Base-by-base conservation (phyloP, 2,329 filamentous ascomycete genomes). In the Nannizzia gypsea region DNA sequence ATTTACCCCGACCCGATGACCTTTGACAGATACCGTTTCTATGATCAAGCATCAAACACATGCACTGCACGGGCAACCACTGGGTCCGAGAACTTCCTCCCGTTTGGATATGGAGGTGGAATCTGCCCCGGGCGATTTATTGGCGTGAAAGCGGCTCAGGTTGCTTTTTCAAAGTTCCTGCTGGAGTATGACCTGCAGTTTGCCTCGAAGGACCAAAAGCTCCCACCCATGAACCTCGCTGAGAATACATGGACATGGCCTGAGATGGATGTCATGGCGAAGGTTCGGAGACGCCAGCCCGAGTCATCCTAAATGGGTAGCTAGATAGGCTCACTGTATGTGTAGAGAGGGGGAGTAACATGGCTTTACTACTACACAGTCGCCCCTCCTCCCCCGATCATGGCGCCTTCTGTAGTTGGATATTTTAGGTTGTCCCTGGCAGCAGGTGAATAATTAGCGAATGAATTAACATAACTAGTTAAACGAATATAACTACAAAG, bases 81-180 rank as follows among this genome's bases (percentile, higher is more conserved):
- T 13, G n/a, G 38, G n/a, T 44, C 56, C 8, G 36, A 58, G n/a
- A 44, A 36, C 8, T 58, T 44, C n/a, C 56, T 58, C 8, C n/a
- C 56, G 8, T 58, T 58, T 34, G 42, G 56, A 17, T 42, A 46
- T 31, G 56, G 56, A 20, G 20, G 3, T 11, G 17, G 8, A n/a
- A 6, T 58, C 6, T 58, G 56, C 20, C 56, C 56, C n/a, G 56
- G 56, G n/a, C 20, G 56, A 9, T 56, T 56, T 3, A 36, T 56
- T 4, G 54, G 54, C 6, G 36, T 56, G 17, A 56, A 38, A 20
- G 20, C 31, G 9, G 20, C 54, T 3, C 54, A 38, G 9, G 17
- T 56, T 42, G 13, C n/a, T 1, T 56, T 56, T 34, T 24, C 42
- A 42, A 58, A 31, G 38, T 15, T 44, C n/a, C 8, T 48, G 6